These are phyloP conservation scores for Plectosphaerella cucumerina DNA, from an alignment of 2,329 filamentous ascomycete genomes.

Conservation along the genomic window DNA sequence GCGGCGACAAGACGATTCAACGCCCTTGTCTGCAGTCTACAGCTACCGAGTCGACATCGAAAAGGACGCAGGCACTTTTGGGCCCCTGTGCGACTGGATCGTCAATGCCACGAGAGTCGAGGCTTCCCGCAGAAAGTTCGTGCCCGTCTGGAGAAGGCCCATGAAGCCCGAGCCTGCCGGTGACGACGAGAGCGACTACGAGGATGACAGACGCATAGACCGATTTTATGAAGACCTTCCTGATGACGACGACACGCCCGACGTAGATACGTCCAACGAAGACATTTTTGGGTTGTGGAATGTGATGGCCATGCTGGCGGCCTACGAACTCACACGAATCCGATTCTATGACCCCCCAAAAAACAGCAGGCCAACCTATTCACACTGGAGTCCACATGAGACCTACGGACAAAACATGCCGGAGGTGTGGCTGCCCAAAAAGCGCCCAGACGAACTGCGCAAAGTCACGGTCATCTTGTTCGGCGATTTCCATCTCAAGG, in stretches of 20 bases:
- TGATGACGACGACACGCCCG: too few relatives aligned
- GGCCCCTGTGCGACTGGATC: slow-evolving; percentile 2
- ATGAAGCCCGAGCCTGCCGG: neutral
- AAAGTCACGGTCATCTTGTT: slow-evolving; percentile 4
- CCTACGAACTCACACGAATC: slow-evolving; percentile 1
- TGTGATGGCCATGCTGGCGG: slow-evolving; percentile 2
- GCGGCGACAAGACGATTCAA: neutral
- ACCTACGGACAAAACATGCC: too few relatives aligned
- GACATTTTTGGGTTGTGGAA: slow-evolving; percentile 1
- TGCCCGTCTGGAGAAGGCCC: slow-evolving; percentile 3
- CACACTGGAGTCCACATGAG: neutral
- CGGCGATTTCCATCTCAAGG: slow-evolving; percentile 2
- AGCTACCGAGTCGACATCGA: slow-evolving; percentile 17
- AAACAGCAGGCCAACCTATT: neutral
- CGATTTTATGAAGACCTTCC: too few relatives aligned
- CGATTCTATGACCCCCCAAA: neutral
- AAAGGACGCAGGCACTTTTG: slow-evolving; percentile 14
- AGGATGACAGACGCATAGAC: neutral
- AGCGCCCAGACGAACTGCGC: neutral
- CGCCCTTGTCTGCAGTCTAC: slow-evolving; percentile 14
- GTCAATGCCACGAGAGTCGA: neutral
- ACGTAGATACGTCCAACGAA: too few relatives aligned
- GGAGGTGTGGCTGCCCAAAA: neutral
- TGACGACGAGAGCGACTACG: neutral
- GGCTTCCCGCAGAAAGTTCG: neutral